Percentiles rank a stretch among this genome's conserved stretches.
Conservation (phyloP, 805 yeast species). For the Sporopachydermia lactativora region DNA sequence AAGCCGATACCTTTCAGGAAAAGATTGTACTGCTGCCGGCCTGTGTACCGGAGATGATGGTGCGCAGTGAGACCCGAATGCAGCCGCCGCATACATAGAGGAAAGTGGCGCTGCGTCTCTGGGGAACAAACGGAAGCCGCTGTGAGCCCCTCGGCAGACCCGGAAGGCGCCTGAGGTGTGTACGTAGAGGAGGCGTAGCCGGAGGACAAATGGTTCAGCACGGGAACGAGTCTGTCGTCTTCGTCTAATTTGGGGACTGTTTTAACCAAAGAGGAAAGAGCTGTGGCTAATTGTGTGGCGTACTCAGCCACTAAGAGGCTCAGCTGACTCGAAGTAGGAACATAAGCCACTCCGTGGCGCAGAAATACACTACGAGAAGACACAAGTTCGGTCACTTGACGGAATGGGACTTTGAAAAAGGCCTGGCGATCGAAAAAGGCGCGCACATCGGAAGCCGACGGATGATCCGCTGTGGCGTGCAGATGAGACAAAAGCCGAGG, state of each 20-base stretch:
- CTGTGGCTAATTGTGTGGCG: constrained; percentile 31
- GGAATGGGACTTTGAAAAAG: constrained; percentile 80
- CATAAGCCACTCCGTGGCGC: constrained; percentile 60
- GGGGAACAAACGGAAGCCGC: constrained; percentile 44
- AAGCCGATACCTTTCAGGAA: constrained; percentile 88
- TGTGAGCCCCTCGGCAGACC: constrained; percentile 17
- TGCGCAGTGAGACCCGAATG: constrained; percentile 43
- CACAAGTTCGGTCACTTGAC: constrained; percentile 65
- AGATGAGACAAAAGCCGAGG: constrained; percentile 25
- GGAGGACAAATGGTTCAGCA: constrained; percentile 61
- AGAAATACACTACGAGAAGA: constrained; percentile 58
- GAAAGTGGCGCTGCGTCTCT: constrained; percentile 50
- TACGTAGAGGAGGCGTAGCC: constrained; percentile 50
- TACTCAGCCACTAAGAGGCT: constrained; percentile 60
- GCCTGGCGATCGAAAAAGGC: constrained; percentile 42
- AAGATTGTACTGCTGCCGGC: constrained; percentile 73
- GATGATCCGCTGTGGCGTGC: constrained; percentile 29
- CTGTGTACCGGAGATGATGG: constrained; percentile 69
- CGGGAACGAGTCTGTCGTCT: constrained; percentile 79
- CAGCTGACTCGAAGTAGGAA: constrained; percentile 71
- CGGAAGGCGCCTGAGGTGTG: constrained; percentile 10
- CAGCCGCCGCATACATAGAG: constrained; percentile 64
- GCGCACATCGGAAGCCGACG: constrained; percentile 24
- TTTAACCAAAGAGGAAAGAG: constrained; percentile 56
- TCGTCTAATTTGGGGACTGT: constrained; percentile 77